Evolutionary conservation across 1,284 basidiomycete species (phyloP), one percentile per base, ranked within the genome.

Genomic region (Ceratobasidium sp.): DNA sequence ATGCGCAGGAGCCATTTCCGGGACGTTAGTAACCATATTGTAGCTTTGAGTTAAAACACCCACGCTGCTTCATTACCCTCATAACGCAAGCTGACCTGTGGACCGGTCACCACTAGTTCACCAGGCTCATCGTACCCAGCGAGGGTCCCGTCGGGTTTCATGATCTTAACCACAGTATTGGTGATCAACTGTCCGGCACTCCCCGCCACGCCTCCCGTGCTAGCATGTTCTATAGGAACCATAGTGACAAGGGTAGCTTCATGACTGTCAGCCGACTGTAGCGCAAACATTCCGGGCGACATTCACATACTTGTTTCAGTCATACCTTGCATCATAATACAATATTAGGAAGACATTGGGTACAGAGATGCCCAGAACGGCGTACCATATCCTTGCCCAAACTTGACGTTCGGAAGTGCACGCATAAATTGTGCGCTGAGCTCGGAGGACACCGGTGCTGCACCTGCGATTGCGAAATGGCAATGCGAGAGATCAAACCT

Each of bases 401-500:
- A 87, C 59, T 86, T 83, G 1, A 87, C 86, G 27, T 87, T 81
- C 0, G 91, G 91, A 17, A 94, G 81, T 48, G 90, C 79, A 45
- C 85, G 82, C 54, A 86, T 82, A 44, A 93, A 81, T 77, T 89
- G 86, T 47, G 84, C 76, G 69, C 86, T 89, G 36, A 93, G 84
- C 79, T 93, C 92, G 19, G 86, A 83, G 2, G 91, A 90, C 4
- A 95, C 83, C 2, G 93, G 93, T 0, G 93, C 93, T 0, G 93
- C 94, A 29, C 93, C 91, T 60, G 85, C 85, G 83, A 93, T 87
- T 76, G 89, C 85, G 79, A 87, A 83, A 73, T 88, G 84, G 60
- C 95, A 81, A 65, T 85, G 83, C 57, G 85, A 86, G 29, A 96
- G 83, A 78, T 94, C 87, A 79, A 91, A 91, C 51, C 91, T 85